Conservation (phyloP, 495 filamentous ascomycete genomes). For the Xylaria venustula region DNA sequence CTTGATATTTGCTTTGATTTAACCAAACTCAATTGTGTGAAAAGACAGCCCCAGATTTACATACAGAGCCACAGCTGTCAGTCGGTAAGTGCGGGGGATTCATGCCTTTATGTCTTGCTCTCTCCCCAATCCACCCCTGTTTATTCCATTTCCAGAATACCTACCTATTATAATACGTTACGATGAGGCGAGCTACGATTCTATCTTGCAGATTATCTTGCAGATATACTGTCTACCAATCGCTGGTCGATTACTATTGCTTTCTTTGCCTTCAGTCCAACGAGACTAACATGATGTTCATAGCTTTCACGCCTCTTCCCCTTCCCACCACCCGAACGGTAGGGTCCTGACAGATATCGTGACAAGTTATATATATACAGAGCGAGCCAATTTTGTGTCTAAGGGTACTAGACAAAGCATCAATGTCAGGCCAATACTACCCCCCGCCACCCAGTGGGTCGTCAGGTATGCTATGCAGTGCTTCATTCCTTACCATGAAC, state of each 20-base stretch:
- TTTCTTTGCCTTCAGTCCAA: neutral
- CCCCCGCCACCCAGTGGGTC: constrained; percentile 27
- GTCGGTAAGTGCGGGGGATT: neutral
- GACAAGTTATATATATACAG: too few species aligned
- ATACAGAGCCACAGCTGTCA: neutral
- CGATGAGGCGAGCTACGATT: too few species aligned
- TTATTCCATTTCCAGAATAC: too few species aligned
- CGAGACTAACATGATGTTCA: neutral
- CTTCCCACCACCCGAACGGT: too few species aligned
- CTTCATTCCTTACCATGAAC: too few species aligned
- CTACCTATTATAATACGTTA: too few species aligned
- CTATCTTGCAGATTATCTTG: too few species aligned
- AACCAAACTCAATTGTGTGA: neutral
- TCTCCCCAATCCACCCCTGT: neutral
- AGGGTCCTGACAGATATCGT: neutral
- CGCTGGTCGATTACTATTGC: too few species aligned
- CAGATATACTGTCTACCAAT: too few species aligned
- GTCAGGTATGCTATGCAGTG: constrained; percentile 30
- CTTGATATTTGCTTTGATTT: neutral
- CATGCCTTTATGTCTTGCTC: neutral
- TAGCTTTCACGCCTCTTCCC: neutral
- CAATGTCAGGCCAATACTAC: constrained; percentile 30
- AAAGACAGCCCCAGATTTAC: neutral
- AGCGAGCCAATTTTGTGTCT: too few species aligned
- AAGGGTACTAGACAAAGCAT: neutral